Evolutionary conservation across 176 grass and related monocot species (phyloP).

Genomic region (Phragmites australis): DNA sequence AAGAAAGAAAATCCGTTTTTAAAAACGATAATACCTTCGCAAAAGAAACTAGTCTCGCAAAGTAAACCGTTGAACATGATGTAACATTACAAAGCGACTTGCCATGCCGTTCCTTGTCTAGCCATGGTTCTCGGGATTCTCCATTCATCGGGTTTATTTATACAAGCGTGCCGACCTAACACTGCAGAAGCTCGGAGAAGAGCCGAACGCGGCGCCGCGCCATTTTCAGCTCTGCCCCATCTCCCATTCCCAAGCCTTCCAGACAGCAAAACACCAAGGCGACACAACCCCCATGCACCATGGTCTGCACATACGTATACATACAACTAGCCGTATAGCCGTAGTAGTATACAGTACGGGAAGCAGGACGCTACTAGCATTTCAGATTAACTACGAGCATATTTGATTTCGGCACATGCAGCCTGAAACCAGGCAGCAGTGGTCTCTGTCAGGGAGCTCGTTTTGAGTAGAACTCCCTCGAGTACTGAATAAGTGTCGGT

Average conservation of each 20-base stretch:
- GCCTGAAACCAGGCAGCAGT: not conserved
- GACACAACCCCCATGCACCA: slow-evolving; percentile 14
- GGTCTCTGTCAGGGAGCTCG: not conserved
- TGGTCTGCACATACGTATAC: not conserved
- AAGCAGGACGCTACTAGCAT: too few species aligned
- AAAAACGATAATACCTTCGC: too few species aligned
- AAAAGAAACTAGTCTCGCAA: too few species aligned
- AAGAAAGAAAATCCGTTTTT: too few species aligned
- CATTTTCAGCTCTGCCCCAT: not conserved
- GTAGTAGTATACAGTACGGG: not conserved
- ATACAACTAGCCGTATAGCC: not conserved
- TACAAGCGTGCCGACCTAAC: not conserved
- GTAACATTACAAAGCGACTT: too few species aligned
- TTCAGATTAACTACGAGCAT: not conserved
- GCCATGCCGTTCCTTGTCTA: not conserved
- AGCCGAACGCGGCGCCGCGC: slow-evolving; percentile 16
- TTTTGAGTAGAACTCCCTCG: too few species aligned
- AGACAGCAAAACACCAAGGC: slow-evolving; percentile 43
- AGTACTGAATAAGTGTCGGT: too few species aligned
- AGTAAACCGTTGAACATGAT: too few species aligned
- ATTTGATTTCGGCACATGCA: not conserved
- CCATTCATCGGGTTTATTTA: not conserved
- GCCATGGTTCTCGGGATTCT: slow-evolving; percentile 1
- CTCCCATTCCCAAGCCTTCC: slow-evolving; percentile 4
- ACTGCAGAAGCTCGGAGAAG: not conserved